phyloP scores from a whole-genome alignment of 2,329 filamentous ascomycete species.

The Truncatella angustata region DNA sequence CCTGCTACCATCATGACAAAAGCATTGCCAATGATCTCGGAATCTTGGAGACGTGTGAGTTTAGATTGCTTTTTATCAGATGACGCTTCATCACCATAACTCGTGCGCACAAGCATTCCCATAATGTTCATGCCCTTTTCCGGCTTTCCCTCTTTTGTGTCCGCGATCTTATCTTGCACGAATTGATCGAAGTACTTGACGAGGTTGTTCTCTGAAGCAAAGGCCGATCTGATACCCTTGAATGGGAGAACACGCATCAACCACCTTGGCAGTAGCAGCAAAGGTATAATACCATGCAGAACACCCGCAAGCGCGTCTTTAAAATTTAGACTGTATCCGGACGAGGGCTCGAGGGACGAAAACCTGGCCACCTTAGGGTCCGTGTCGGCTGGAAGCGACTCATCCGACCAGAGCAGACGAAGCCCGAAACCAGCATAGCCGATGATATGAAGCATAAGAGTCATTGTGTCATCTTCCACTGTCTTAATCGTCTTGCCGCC shows the following conservation, averaged over 20 bases:
- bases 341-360: conserved; percentile 40
- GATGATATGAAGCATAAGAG: conserved; percentile 54
- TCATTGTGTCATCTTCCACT: conserved; percentile 65
- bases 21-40: conserved; percentile 71
- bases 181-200: conserved; percentile 69
- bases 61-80: conserved; percentile 20
- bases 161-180: conserved; percentile 56
- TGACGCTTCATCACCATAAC: conserved; percentile 29
- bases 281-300: conserved; percentile 61
- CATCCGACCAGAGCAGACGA: conserved; percentile 60
- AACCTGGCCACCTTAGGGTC: conserved; percentile 47
- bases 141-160: conserved; percentile 32
- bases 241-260: conserved; percentile 53
- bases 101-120: conserved; percentile 47
- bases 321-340: conserved; percentile 64
- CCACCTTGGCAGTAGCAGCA: conserved; percentile 59
- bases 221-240: conserved; percentile 48
- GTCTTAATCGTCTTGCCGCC: conserved; percentile 51
- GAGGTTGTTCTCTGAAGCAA: conserved; percentile 61
- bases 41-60: conserved; percentile 47
- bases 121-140: conserved; percentile 52
- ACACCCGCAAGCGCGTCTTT: conserved; percentile 59
- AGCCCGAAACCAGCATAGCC: conserved; percentile 71
- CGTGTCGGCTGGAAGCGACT: conserved; percentile 43
- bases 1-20: conserved; percentile 70